A percentile compares a stretch with the other conserved stretches of the same genome.
Evolutionary conservation across 176 grass and related monocot genomes (phyloP).

Genomic region (Musa schizocarpa): DNA sequence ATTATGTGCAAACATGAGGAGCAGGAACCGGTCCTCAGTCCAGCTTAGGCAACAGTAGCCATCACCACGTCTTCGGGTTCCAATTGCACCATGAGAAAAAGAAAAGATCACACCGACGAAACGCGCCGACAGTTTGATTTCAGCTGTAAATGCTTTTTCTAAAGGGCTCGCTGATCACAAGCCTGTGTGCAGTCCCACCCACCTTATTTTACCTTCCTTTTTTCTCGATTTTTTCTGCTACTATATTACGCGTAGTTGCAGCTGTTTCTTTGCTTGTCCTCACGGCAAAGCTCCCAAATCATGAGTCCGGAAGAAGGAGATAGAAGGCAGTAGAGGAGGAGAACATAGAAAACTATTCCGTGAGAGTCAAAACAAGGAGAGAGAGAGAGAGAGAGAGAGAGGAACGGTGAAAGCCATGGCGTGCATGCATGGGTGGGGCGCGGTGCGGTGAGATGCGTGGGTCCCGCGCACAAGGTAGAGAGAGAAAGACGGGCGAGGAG

Average conservation of each 20-base stretch:
- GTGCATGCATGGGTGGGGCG: not conserved
- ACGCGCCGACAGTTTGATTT: conserved; percentile 1
- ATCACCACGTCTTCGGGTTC: not conserved
- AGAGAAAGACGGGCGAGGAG: too few species aligned
- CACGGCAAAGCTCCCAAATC: conserved; percentile 3
- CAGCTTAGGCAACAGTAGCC: not conserved
- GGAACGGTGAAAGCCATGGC: not conserved
- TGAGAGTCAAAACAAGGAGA: too few species aligned
- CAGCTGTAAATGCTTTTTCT: conserved; percentile 1
- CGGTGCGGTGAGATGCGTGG: not conserved
- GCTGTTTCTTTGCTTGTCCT: not conserved
- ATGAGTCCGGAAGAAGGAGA: not conserved
- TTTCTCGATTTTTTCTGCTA: too few species aligned
- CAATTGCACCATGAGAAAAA: not conserved
- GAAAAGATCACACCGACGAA: not conserved
- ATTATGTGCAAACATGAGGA: too few species aligned
- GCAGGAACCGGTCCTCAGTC: too few species aligned
- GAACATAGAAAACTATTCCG: too few species aligned
- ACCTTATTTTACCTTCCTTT: too few species aligned
- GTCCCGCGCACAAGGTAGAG: not conserved
- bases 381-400: not conserved
- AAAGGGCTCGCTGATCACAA: not conserved
- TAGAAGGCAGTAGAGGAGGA: not conserved
- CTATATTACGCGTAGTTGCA: too few species aligned
- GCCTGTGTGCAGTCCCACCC: too few species aligned